A percentile compares a stretch with the other conserved stretches of the same genome.
Conservation (phyloP, 116 monocot species). For the Phalaenopsis hybrid region DNA sequence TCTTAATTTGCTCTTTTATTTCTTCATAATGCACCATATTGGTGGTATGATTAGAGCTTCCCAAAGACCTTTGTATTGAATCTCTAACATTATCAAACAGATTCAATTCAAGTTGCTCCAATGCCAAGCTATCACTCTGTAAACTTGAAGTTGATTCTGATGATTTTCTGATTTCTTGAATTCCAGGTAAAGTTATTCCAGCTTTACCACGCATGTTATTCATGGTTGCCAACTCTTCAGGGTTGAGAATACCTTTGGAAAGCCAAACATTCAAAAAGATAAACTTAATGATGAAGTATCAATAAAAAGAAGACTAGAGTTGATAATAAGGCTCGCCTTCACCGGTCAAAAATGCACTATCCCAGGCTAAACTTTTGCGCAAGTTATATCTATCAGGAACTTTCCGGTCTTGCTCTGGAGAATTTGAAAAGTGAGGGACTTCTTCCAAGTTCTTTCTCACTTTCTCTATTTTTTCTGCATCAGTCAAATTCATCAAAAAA, state of each 20-base stretch:
- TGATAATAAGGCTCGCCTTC: slow-evolving; percentile 39
- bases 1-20: slow-evolving; percentile 2
- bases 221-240: slow-evolving; percentile 69
- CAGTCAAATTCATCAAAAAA: slow-evolving; percentile 4
- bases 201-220: slow-evolving; percentile 45
- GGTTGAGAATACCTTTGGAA: slow-evolving; percentile 62
- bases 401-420: slow-evolving; percentile 20
- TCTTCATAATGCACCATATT: slow-evolving; percentile 1
- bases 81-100: slow-evolving; percentile 68
- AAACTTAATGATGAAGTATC: neutral
- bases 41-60: slow-evolving; percentile 19
- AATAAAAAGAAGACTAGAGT: neutral
- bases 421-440: slow-evolving; percentile 24
- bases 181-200: slow-evolving; percentile 28
- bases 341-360: slow-evolving; percentile 79
- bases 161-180: slow-evolving; percentile 54
- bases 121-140: slow-evolving; percentile 43
- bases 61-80: slow-evolving; percentile 60
- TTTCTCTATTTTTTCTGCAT: slow-evolving; percentile 9
- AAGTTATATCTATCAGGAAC: slow-evolving; percentile 39
- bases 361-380: slow-evolving; percentile 96
- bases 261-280: slow-evolving; percentile 4
- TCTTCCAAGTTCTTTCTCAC: slow-evolving; percentile 15
- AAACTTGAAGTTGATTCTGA: slow-evolving; percentile 57
- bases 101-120: slow-evolving; percentile 62